Conservation (phyloP, 75 land plant species). For the Azolla pinnata region DNA sequence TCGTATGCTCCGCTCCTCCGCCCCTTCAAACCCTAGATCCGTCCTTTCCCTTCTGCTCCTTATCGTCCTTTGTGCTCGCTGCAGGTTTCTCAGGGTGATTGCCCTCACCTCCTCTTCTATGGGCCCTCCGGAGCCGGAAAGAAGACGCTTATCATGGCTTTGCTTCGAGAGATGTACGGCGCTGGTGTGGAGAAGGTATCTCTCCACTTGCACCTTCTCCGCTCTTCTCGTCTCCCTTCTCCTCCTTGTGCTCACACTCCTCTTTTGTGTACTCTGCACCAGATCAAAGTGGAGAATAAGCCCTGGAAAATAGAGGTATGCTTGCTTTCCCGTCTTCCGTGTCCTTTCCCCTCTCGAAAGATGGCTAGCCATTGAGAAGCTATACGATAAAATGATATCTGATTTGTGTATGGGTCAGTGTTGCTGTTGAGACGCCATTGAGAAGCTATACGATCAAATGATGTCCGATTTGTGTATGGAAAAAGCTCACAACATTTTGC, state of each 20-base stretch:
- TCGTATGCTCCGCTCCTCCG: constrained; percentile 27
- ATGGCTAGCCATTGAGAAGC: too few species aligned
- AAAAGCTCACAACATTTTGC: too few species aligned
- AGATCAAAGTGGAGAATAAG: constrained; percentile 70
- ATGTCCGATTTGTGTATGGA: too few species aligned
- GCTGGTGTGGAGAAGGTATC: constrained; percentile 78
- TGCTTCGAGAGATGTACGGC: constrained; percentile 80
- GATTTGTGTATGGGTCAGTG: too few species aligned
- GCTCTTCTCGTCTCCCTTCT: not conserved
- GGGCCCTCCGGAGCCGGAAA: constrained; percentile 94
- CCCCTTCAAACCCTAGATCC: not conserved
- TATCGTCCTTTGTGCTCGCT: not conserved
- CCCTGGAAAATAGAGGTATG: constrained; percentile 66
- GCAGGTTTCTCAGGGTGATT: constrained; percentile 85
- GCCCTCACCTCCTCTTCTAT: constrained; percentile 95
- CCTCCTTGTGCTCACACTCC: not conserved
- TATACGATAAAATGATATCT: too few species aligned
- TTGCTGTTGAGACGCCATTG: too few species aligned
- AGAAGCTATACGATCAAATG: too few species aligned
- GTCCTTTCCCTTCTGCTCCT: not conserved
- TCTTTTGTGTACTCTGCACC: constrained; percentile 14
- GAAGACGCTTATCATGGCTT: constrained; percentile 94
- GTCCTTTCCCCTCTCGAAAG: not conserved
- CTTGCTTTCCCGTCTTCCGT: not conserved
- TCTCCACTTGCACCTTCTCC: not conserved